phyloP scores from a whole-genome alignment of 2,329 filamentous ascomycete genomes.

The Arthrobotrys sinensis region DNA sequence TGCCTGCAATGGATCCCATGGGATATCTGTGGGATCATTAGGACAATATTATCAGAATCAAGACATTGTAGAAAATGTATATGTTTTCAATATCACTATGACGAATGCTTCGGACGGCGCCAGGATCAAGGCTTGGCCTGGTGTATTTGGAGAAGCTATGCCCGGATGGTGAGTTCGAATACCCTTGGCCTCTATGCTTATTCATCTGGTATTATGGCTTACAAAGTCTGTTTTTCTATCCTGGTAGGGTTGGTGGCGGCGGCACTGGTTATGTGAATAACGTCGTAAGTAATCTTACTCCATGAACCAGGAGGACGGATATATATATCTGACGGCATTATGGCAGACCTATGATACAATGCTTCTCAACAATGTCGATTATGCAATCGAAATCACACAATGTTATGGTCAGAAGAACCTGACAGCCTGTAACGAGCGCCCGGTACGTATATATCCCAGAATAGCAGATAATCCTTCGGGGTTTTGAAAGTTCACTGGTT shows the following conservation, averaged over 20 bases:
- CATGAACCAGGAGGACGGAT: neutral
- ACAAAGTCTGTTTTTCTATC: too few species aligned
- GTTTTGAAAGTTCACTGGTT: too few species aligned
- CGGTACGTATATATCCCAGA: neutral
- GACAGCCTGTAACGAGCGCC: slow-evolving; percentile 69
- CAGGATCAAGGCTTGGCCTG: slow-evolving; percentile 76
- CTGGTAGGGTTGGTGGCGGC: neutral
- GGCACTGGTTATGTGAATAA: neutral
- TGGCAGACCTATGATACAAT: slow-evolving; percentile 76
- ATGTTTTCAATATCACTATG: slow-evolving; percentile 71
- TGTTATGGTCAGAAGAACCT: slow-evolving; percentile 74
- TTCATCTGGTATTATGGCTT: too few species aligned
- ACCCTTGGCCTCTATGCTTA: too few species aligned
- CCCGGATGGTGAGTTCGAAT: neutral
- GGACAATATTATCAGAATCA: slow-evolving; percentile 74
- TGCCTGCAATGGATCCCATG: slow-evolving; percentile 78
- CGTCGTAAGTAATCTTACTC: neutral
- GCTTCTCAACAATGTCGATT: slow-evolving; percentile 74
- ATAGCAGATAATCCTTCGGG: too few species aligned
- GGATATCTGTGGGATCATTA: slow-evolving; percentile 76
- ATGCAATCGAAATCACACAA: slow-evolving; percentile 75
- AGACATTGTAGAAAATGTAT: slow-evolving; percentile 75
- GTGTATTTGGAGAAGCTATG: neutral
- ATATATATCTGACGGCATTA: neutral
- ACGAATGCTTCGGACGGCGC: slow-evolving; percentile 73